These are phyloP conservation scores for Reutealis trisperma DNA, from an alignment of 345 rosid genomes.

Conservation along the genomic window DNA sequence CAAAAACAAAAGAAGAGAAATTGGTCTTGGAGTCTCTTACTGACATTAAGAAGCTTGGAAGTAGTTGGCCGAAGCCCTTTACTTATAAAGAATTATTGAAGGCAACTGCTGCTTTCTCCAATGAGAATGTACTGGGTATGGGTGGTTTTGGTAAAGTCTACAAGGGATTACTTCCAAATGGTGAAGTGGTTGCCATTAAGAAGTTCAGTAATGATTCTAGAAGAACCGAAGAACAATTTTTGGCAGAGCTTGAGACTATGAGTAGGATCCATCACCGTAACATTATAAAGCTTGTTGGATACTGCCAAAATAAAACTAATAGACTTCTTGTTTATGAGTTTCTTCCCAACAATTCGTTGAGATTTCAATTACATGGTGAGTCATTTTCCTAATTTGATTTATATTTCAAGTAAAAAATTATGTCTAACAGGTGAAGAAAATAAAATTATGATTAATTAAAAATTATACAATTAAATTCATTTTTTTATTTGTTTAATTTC, in stretches of 20 bases:
- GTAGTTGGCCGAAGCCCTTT: not conserved
- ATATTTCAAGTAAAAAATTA: not conserved
- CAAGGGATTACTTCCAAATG: slow-evolving; percentile 18
- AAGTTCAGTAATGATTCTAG: slow-evolving; percentile 17
- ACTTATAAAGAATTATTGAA: slow-evolving; percentile 11
- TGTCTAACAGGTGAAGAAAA: no score
- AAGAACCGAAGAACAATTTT: slow-evolving; percentile 24
- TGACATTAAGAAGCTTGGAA: not conserved
- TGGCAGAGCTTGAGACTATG: slow-evolving; percentile 24
- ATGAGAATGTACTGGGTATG: slow-evolving; percentile 19
- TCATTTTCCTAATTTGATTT: not conserved
- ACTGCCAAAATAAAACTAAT: slow-evolving; percentile 12
- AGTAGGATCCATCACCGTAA: slow-evolving; percentile 27
- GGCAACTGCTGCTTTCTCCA: slow-evolving; percentile 19
- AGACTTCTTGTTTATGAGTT: slow-evolving; percentile 27
- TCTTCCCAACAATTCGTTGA: slow-evolving; percentile 18
- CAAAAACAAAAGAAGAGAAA: no score
- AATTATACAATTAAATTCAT: no score
- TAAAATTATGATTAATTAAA: no score
- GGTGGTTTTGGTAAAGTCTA: slow-evolving; percentile 28
- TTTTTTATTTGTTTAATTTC: no score
- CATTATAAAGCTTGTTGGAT: slow-evolving; percentile 24
- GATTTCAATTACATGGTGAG: slow-evolving; percentile 28
- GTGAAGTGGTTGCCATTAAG: slow-evolving; percentile 24
- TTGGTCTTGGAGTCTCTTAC: no score